These are phyloP conservation scores for Botrytis tulipae DNA, from an alignment of 2,329 filamentous ascomycete species.

Conservation along the genomic window DNA sequence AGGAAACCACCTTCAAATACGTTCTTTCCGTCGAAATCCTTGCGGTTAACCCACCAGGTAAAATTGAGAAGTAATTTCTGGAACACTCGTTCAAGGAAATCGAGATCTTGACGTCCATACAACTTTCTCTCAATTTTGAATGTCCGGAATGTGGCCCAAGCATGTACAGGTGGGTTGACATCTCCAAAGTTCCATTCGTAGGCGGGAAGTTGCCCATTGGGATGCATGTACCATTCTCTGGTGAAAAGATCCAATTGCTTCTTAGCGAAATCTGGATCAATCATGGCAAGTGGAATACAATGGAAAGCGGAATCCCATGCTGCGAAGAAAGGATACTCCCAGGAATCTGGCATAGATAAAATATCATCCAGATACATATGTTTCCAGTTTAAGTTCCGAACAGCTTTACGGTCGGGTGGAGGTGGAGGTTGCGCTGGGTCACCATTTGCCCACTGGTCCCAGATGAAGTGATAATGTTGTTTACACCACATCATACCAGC, in stretches of 20 bases:
- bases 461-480: slow-evolving; percentile 94
- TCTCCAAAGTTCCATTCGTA: slow-evolving; percentile 98
- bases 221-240: slow-evolving; percentile 98
- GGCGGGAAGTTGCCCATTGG: slow-evolving; percentile 90
- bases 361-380: slow-evolving; percentile 95
- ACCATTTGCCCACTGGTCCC: slow-evolving; percentile 97
- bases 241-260: slow-evolving; percentile 96
- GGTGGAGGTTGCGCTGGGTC: slow-evolving; percentile 87
- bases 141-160: slow-evolving; percentile 90
- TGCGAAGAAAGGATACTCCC: slow-evolving; percentile 98
- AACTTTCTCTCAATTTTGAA: slow-evolving; percentile 99
- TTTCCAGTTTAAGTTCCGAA: slow-evolving; percentile 89
- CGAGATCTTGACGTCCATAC: slow-evolving; percentile 90
- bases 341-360: slow-evolving; percentile 95
- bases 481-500: slow-evolving; percentile 99
- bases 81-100: slow-evolving; percentile 94
- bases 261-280: slow-evolving; percentile 96
- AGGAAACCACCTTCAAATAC: slow-evolving; percentile 96
- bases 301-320: slow-evolving; percentile 98
- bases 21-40: slow-evolving; percentile 92
- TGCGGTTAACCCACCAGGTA: slow-evolving; percentile 99
- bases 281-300: slow-evolving; percentile 93
- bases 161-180: slow-evolving; percentile 94
- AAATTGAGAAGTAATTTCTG: slow-evolving; percentile 96
- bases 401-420: slow-evolving; percentile 71